Base-by-base conservation (phyloP, 2,329 filamentous ascomycete species). In the Colletotrichum cereale region DNA sequence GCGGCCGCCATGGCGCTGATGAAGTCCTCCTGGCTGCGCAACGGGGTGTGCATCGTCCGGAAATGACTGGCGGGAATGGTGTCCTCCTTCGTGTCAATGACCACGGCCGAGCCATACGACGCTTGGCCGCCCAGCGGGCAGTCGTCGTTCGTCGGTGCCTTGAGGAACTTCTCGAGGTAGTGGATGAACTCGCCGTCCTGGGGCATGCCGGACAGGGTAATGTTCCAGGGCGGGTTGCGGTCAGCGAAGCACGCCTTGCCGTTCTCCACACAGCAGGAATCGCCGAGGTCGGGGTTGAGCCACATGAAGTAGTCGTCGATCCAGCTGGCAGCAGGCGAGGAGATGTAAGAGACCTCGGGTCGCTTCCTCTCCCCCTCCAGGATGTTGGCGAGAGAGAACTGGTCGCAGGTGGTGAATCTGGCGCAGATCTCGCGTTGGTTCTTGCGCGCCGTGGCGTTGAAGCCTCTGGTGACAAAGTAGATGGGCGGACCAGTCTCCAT, bases 301-400 rank as follows among this genome's bases (percentile, higher is more conserved):
- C 94, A 97, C 70, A 93, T 87, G 81, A 97, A 92, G 82, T 93
- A 97, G 78, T 97, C 94, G 75, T 97, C 94, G 21, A 99, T 89
- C 96, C 96, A 99, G 80, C 93, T 98, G 3, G 97, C 96, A 0
- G 96, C 91, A 0, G 95, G 93, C 12, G 95, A 91, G 8, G 94
- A 89, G 75, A 99, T 94, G 80, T 95, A 98, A 1, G 95, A 98
- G 1, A 96, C 86, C 8, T 97, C 89, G 0, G 95, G 88, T 47
- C 96, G 90, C 83, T 98, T 98, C 14, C 96, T 91, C 83, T 99
- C 97, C 75, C 96, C 93, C 79, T 99, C 97, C 5, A 99, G 86
- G 2, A 97, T 91, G 77, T 97, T 98, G 48, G 94, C 90, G 5
- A 99, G 85, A 0, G 95, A 98, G 71, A 92, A 89, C 47, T 91